These are phyloP conservation scores for Chytridium lagenaria DNA, from an alignment of 371 early-diverging fungal species.

Conservation along the genomic window DNA sequence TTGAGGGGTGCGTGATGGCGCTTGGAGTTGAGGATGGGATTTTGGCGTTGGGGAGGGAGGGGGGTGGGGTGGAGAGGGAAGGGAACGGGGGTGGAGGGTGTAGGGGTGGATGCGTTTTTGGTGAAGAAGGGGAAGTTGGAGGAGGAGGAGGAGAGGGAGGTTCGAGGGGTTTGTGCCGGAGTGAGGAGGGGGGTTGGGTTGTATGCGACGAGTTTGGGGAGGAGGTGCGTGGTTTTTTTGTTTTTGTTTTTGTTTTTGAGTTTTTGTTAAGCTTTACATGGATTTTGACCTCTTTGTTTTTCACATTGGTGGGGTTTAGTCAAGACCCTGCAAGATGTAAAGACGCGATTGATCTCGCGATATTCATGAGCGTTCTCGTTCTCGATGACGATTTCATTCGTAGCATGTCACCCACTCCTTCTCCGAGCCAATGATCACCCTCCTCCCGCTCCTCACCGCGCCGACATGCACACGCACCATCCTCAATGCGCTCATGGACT, in stretches of 20 bases:
- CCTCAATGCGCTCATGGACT: not conserved
- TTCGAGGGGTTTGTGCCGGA: not conserved
- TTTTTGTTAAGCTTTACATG: not conserved
- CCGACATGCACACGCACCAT: not conserved
- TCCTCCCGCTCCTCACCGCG: not conserved
- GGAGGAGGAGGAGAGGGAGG: not conserved
- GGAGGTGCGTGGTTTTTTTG: not conserved
- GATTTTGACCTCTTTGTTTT: not conserved
- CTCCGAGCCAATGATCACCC: not conserved
- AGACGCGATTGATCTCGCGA: not conserved
- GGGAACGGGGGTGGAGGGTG: not conserved
- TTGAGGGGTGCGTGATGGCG: not conserved
- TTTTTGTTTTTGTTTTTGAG: not conserved
- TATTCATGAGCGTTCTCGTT: not conserved
- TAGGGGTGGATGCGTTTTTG: not conserved
- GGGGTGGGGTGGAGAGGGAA: not conserved
- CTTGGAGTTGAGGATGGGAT: not conserved
- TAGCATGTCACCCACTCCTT: constrained; percentile 1
- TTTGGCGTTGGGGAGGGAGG: not conserved
- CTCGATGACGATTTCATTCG: too few relatives aligned
- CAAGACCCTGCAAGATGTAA: not conserved
- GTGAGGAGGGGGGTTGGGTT: not conserved
- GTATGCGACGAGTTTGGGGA: not conserved
- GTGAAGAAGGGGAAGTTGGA: too few relatives aligned
- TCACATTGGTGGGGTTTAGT: too few relatives aligned